Base-by-base conservation (phyloP, 148 eudicot species). In the Rhododendron kiyosumense region DNA sequence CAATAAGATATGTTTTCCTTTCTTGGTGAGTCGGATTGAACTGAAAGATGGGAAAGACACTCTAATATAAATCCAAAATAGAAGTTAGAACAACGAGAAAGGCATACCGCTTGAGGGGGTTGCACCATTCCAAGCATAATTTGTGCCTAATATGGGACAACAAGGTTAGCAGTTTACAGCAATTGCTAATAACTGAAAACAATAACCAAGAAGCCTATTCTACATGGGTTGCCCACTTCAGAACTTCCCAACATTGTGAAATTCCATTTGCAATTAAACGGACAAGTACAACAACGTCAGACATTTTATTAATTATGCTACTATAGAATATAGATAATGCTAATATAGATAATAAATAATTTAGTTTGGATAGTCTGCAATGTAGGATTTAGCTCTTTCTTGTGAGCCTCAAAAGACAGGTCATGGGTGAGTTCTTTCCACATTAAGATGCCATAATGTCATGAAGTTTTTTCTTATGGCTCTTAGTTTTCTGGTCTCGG, bases 81-180 rank as follows among this genome's bases (percentile, higher is more conserved):
- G 51, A 13, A 78, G 10, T 78, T 22, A 3, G 9, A 43, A 34
- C 28, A 78, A 9, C 11, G 14, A 77, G 43, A 78, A 59, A 75
- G 83, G 18, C 89, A 81, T 93, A 95, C 98, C 92, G 88, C 83
- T 88, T 91, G 92, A 26, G 99, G 91, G 26, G 98, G 90, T 88
- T 94, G 90, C 83, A 96, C 95, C 99, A 96, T 96, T 86, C 99
- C 98, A 76, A 96, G 98, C 99, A 96, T 95, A 34, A 96, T 96
- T 88, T 96, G 99, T 71, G 99, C 99, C 99, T 96, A 84, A 65
- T 2, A 32, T 34, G 65, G 71, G 30, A 54, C 30, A 12, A 84
- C n/a, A 52, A 7, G 6, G 75, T 88, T n/a, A 82, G 87, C 71
- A 78, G 28, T 18, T 38, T 38, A 5, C 61, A 43, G 85, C 17